Percentiles rank a stretch among this genome's conserved stretches.
Conservation (phyloP, 2,329 filamentous ascomycete genomes). For the Trichophyton rubrum region DNA sequence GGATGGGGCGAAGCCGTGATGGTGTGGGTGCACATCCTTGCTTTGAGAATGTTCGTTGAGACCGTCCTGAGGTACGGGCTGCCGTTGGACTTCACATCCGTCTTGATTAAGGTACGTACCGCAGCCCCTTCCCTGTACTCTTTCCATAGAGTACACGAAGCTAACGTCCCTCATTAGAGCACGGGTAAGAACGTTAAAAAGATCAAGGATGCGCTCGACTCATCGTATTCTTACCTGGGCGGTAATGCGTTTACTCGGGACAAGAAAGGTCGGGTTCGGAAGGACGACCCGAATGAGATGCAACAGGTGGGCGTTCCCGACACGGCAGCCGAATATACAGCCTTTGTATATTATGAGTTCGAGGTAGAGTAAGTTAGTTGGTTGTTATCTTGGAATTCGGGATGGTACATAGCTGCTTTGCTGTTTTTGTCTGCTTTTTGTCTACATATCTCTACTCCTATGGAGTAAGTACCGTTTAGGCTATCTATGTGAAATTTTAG, state of each 20-base stretch:
- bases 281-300: constrained; percentile 85
- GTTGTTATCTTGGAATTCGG: not conserved
- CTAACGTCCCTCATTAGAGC: constrained; percentile 43
- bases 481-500: not conserved
- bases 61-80: constrained; percentile 93
- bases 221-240: constrained; percentile 77
- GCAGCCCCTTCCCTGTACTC: not conserved
- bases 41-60: constrained; percentile 89
- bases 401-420: not conserved
- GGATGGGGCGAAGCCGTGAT: constrained; percentile 93
- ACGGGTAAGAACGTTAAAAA: constrained; percentile 72
- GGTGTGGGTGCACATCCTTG: constrained; percentile 88
- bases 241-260: constrained; percentile 89
- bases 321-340: constrained; percentile 71
- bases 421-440: not conserved
- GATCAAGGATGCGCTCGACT: constrained; percentile 65
- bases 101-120: constrained; percentile 61
- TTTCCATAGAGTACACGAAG: constrained; percentile 7
- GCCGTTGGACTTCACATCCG: constrained; percentile 78
- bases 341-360: constrained; percentile 95
- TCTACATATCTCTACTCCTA: not conserved
- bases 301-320: constrained; percentile 45
- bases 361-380: constrained; percentile 46
- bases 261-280: constrained; percentile 82
- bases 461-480: not conserved